Conservation (phyloP, 148 eudicot genomes). For the Cornus florida region DNA sequence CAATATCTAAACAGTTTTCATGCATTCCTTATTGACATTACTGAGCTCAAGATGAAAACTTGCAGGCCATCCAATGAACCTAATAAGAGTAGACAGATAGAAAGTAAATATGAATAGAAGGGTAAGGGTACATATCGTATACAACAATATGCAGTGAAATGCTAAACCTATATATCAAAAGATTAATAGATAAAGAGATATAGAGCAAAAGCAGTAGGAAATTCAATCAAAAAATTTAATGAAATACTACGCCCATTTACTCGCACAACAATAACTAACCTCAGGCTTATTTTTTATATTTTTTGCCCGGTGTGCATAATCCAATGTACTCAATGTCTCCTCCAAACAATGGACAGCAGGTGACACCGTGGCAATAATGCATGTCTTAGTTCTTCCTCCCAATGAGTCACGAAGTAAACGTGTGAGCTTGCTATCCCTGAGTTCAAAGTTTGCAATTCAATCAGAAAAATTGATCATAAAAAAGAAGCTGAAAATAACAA, state of each 20-base stretch:
- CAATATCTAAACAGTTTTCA: neutral
- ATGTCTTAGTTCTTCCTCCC: constrained; percentile 93
- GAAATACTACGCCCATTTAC: neutral
- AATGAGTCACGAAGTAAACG: constrained; percentile 87
- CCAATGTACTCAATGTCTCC: constrained; percentile 90
- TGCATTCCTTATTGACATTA: neutral
- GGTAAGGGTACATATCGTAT: too few relatives aligned
- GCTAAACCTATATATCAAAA: neutral
- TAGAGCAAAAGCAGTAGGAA: neutral
- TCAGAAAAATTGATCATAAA: neutral
- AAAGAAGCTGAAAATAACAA: neutral
- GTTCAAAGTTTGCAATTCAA: neutral
- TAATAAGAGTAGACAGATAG: neutral
- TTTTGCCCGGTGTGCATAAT: constrained; percentile 94
- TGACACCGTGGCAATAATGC: constrained; percentile 94
- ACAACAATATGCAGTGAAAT: neutral
- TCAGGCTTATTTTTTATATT: constrained; percentile 88
- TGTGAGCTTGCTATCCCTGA: constrained; percentile 94
- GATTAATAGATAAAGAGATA: neutral
- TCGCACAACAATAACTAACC: constrained; percentile 33
- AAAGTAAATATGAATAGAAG: neutral
- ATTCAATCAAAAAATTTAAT: neutral
- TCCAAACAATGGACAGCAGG: constrained; percentile 96
- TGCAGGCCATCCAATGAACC: neutral
- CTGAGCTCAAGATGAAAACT: neutral